Evolutionary conservation across 768 basidiomycete species (phyloP), one percentile per base, ranked within the genome.

Genomic region (Hysterangium stoloniferum): DNA sequence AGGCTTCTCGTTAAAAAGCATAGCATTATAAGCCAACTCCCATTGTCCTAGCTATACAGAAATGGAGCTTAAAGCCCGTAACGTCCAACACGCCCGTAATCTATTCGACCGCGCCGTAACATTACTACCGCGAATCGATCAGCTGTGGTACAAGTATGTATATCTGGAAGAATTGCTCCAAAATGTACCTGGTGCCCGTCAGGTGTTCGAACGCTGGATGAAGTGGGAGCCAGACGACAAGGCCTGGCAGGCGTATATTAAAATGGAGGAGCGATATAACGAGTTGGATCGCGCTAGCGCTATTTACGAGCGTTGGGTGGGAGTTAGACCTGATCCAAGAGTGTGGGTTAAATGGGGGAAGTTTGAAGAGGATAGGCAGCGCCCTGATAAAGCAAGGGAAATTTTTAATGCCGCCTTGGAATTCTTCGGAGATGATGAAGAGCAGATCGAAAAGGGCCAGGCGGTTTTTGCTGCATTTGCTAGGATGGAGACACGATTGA

Each of bases 221-320:
- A 80, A 90, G 57, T 98, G 96, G 96, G 96, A 98, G 64, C 96
- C 96, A 1, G 94, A 98, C 60, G 96, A 98, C 78, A 97, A 97
- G 72, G 93, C 95, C 3, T 99, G 95, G 95, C 89, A 93, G 63
- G 91, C 92, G n/a, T 98, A 95, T 68, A 89, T 98, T 75, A 98
- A 99, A 71, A 74, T 98, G 64, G 96, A 99, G 70, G 82, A 86
- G 62, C 78, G 96, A 45, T 99, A 98, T 64, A 73, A 82, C 51
- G 96, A 99, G 66, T 68, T 81, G 19, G 96, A 97, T 59, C 76
- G 96, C 7, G 95, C 93, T 2, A 95, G 92, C 52, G 72, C 83
- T 19, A 85, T 98, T 31, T 96, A 95, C 63, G 95, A 98, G 61
- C 76, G 92, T 7, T 91, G 91, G 87, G 76, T 89, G 45, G 83